A percentile compares a stretch with the other conserved stretches of the same genome.
Conservation (phyloP, 169 alveolate species). For the Cystoisospora suis region DNA sequence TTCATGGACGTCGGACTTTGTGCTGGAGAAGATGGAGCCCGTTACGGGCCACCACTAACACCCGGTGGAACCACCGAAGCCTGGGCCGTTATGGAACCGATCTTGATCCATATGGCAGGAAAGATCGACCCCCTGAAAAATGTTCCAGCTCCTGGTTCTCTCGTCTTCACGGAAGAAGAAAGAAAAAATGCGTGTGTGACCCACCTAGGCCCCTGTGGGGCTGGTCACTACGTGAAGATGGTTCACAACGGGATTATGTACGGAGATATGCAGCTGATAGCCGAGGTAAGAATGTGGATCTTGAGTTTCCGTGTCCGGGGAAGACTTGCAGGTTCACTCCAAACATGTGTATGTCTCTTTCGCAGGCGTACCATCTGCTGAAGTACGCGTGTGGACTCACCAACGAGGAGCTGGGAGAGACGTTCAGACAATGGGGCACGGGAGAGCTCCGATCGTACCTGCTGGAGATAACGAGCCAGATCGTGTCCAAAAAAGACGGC, state of each 20-base stretch:
- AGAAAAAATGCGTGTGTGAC: conserved; percentile 54
- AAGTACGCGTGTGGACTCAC: background rate
- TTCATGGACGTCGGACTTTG: conserved; percentile 85
- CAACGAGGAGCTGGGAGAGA: background rate
- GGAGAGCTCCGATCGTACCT: conserved; percentile 77
- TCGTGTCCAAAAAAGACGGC: conserved; percentile 75
- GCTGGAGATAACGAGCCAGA: conserved; percentile 78
- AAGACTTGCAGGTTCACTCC: background rate
- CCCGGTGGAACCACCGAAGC: conserved; percentile 81
- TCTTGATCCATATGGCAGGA: conserved; percentile 72
- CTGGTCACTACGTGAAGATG: conserved; percentile 88
- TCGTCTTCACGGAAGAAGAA: background rate
- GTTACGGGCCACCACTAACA: conserved; percentile 82
- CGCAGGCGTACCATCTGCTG: conserved; percentile 45
- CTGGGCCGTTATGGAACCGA: conserved; percentile 72
- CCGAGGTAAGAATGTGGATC: conserved; percentile 74
- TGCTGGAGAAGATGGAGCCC: conserved; percentile 87
- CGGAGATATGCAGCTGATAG: conserved; percentile 82
- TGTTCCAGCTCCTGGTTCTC: background rate
- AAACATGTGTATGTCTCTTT: background rate
- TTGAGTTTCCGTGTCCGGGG: background rate
- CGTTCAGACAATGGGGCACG: conserved; percentile 63
- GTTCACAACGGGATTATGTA: conserved; percentile 88
- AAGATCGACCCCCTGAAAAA: conserved; percentile 49
- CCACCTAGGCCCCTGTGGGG: conserved; percentile 81